These are phyloP conservation scores for Clonostachys solani DNA, from an alignment of 2,329 filamentous ascomycete species.

Conservation along the genomic window DNA sequence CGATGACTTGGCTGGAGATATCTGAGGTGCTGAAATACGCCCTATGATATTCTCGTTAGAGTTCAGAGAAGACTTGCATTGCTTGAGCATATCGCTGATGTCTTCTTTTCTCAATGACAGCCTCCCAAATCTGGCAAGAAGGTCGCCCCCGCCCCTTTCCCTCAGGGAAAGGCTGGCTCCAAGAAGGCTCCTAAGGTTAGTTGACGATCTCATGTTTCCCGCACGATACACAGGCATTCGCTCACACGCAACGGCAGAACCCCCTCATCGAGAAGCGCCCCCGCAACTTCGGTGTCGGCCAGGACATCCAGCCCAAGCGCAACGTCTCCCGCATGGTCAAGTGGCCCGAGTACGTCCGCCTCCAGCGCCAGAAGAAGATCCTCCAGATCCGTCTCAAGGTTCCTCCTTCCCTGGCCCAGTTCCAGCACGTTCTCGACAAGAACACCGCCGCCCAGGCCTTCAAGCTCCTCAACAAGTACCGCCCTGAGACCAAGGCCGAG, in stretches of 20 bases:
- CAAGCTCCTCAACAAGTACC: conserved; percentile 99
- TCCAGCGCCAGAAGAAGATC: conserved; percentile 93
- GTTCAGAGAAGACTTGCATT: conserved; percentile 79
- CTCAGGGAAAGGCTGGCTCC: conserved; percentile 81
- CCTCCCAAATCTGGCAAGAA: conserved; percentile 98
- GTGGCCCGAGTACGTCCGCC: conserved; percentile 99
- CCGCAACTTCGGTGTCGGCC: conserved; percentile 97
- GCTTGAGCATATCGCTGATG: conserved; percentile 83
- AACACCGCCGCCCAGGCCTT: conserved; percentile 95
- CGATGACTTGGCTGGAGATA: conserved; percentile 67
- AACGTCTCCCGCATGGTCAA: conserved; percentile 98
- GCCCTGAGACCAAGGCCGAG: conserved; percentile 96
- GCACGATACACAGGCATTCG: not conserved
- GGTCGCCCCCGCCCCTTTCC: conserved; percentile 94
- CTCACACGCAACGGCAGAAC: conserved; percentile 58
- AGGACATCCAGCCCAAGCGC: conserved; percentile 95
- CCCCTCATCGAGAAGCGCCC: conserved; percentile 98
- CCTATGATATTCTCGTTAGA: conserved; percentile 72
- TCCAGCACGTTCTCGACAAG: conserved; percentile 94
- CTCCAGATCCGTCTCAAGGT: conserved; percentile 98
- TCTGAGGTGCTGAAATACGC: conserved; percentile 48
- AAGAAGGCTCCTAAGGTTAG: conserved; percentile 98
- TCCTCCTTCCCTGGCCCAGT: conserved; percentile 93
- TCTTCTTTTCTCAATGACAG: conserved; percentile 99
- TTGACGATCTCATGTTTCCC: conserved; percentile 16